Conservation (phyloP, 1,284 basidiomycete genomes). For the Tylopilus sp. region DNA sequence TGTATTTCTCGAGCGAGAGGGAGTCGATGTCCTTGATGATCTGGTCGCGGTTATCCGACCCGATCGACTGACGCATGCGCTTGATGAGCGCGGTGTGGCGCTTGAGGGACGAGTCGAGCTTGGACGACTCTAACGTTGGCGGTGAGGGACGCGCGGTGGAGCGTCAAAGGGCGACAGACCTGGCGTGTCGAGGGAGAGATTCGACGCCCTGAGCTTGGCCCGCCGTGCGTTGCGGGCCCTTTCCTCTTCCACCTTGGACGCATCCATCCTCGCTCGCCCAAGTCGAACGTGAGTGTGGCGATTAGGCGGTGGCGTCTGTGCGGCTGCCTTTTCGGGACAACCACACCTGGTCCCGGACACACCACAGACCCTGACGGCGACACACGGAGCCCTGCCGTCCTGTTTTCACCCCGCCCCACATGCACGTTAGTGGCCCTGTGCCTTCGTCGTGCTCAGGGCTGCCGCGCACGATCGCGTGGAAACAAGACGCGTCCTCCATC, state of each 20-base stretch:
- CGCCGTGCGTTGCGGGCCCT: conserved; percentile 55
- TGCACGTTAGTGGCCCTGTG: neutral
- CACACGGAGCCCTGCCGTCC: neutral
- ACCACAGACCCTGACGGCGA: neutral
- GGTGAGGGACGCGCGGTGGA: conserved; percentile 13
- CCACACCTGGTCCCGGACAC: neutral
- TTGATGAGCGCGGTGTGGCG: conserved; percentile 93
- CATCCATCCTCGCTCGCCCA: conserved; percentile 18
- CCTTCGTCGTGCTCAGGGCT: neutral
- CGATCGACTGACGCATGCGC: conserved; percentile 79
- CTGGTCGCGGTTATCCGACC: conserved; percentile 76
- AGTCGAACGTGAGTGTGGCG: conserved; percentile 8
- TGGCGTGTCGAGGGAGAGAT: conserved; percentile 45
- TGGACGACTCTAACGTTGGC: conserved; percentile 51
- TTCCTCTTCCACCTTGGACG: conserved; percentile 59
- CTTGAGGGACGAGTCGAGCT: conserved; percentile 89
- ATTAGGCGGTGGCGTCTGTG: conserved; percentile 7
- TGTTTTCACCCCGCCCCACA: neutral
- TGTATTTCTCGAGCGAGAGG: conserved; percentile 91
- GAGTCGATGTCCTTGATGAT: conserved; percentile 89
- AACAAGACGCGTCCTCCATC: neutral
- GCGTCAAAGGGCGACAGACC: conserved; percentile 39
- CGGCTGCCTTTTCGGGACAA: conserved; percentile 28
- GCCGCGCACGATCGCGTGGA: neutral
- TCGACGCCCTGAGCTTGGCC: conserved; percentile 54